Conservation (phyloP, 805 yeast species). For the Brettanomyces sp. region DNA sequence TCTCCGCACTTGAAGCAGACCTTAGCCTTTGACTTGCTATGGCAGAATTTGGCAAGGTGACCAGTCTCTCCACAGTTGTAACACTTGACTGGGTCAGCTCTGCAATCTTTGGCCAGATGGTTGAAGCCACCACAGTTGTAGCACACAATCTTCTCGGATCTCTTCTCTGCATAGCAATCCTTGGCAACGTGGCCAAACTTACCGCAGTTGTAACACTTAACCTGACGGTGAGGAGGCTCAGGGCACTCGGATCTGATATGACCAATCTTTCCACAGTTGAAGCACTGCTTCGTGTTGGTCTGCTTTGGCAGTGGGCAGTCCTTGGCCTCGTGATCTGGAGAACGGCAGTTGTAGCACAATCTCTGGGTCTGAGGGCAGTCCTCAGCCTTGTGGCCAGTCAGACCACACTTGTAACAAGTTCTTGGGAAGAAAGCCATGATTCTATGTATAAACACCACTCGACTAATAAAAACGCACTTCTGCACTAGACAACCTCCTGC, state of each 20-base stretch:
- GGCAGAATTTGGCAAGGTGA: slow-evolving; percentile 81
- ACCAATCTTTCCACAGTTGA: slow-evolving; percentile 86
- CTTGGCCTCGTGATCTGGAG: slow-evolving; percentile 81
- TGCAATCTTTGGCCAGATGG: slow-evolving; percentile 89
- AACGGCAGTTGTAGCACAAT: slow-evolving; percentile 86
- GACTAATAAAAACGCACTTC: too few species aligned
- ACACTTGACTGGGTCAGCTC: slow-evolving; percentile 59
- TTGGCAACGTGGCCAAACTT: slow-evolving; percentile 77
- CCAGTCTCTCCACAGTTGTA: slow-evolving; percentile 89
- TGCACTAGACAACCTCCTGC: not conserved
- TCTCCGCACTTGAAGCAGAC: slow-evolving; percentile 69
- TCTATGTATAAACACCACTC: too few species aligned
- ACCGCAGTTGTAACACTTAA: slow-evolving; percentile 76
- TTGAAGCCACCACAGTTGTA: slow-evolving; percentile 90
- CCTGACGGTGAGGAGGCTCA: slow-evolving; percentile 40
- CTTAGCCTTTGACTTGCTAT: slow-evolving; percentile 38
- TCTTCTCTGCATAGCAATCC: slow-evolving; percentile 48
- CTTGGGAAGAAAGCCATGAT: slow-evolving; percentile 29
- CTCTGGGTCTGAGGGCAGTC: slow-evolving; percentile 78
- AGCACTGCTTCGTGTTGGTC: slow-evolving; percentile 79
- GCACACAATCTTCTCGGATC: slow-evolving; percentile 46
- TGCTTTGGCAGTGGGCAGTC: slow-evolving; percentile 88
- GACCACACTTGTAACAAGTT: slow-evolving; percentile 89
- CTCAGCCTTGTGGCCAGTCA: slow-evolving; percentile 84
- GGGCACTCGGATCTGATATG: slow-evolving; percentile 85